These are phyloP conservation scores for Chrysochromulina tobinii DNA, from an alignment of 78 protist species.

Conservation along the genomic window DNA sequence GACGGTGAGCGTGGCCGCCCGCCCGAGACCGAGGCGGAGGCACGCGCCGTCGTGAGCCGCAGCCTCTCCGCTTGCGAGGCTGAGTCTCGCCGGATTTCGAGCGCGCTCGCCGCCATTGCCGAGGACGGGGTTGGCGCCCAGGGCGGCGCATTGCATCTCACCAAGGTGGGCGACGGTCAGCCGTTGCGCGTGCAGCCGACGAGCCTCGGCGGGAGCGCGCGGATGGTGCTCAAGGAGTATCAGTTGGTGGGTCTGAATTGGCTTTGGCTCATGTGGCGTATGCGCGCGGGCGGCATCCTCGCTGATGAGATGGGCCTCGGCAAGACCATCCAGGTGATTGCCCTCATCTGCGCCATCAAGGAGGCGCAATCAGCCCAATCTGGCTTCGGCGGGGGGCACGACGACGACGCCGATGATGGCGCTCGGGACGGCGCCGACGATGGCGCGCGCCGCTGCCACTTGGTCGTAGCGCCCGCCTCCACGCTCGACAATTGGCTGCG, in stretches of 20 bases:
- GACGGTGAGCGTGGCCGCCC: too few species aligned
- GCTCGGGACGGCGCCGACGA: too few species aligned
- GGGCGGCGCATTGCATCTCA: not conserved
- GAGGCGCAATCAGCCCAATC: not conserved
- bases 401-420: too few species aligned
- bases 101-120: not conserved
- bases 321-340: slow-evolving; percentile 42
- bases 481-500: slow-evolving; percentile 71
- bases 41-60: too few species aligned
- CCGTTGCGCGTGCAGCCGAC: too few species aligned
- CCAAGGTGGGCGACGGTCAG: not conserved
- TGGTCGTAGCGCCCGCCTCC: slow-evolving; percentile 67
- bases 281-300: slow-evolving; percentile 47
- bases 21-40: too few species aligned
- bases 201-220: not conserved
- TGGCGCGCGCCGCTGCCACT: slow-evolving; percentile 53
- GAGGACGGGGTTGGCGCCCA: not conserved
- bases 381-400: too few species aligned
- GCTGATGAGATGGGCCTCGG: slow-evolving; percentile 66
- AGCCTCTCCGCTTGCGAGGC: too few species aligned
- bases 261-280: slow-evolving; percentile 37
- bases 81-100: not conserved
- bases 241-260: slow-evolving; percentile 73
- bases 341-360: slow-evolving; percentile 28
- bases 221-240: slow-evolving; percentile 39